Conservation (phyloP, 331 rosid genomes). For the Malus hybrid region DNA sequence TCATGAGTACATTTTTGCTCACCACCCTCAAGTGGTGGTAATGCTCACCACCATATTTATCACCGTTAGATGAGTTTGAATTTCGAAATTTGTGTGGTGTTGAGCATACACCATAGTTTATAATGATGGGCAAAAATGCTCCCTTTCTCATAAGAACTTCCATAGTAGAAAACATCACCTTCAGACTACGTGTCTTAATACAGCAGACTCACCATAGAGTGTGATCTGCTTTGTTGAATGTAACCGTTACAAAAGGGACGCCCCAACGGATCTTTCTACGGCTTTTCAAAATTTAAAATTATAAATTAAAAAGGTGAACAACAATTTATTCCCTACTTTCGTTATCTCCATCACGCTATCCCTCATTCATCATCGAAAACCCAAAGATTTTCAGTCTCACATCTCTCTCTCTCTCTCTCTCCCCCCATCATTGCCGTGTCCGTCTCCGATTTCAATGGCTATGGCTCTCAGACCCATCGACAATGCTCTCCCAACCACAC, state of each 20-base stretch:
- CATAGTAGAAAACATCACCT: not conserved
- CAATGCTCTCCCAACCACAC: conserved; percentile 66
- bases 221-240: not conserved
- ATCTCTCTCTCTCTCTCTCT: not conserved
- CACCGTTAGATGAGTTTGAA: no score
- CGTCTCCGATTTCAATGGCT: conserved; percentile 18
- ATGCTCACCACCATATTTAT: no score
- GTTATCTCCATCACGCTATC: not conserved
- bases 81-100: no score
- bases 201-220: not conserved
- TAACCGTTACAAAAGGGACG: conserved; percentile 29
- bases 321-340: not conserved
- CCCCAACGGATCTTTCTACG: conserved; percentile 35
- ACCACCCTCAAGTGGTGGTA: no score
- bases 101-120: no score
- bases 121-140: no score
- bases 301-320: not conserved
- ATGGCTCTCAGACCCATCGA: conserved; percentile 89
- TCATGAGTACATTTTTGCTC: no score
- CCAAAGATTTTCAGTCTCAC: not conserved
- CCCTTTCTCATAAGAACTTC: no score
- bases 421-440: not conserved
- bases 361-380: not conserved
- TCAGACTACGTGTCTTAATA: not conserved
- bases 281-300: conserved; percentile 12